These are phyloP conservation scores for Russula sp. DNA, from an alignment of 768 basidiomycete genomes.

Conservation along the genomic window DNA sequence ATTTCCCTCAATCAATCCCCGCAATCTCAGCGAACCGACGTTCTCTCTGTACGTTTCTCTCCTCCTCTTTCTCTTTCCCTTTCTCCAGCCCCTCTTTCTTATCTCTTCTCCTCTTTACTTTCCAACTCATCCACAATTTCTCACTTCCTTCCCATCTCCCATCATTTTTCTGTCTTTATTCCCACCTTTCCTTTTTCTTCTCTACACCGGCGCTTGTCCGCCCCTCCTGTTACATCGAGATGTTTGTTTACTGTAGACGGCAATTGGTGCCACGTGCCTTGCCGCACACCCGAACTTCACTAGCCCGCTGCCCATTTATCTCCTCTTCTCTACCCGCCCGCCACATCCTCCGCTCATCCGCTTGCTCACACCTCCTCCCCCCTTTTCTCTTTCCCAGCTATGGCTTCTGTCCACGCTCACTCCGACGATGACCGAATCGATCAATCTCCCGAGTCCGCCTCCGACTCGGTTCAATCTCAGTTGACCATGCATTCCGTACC, in stretches of 20 bases:
- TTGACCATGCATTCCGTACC: slow-evolving; percentile 48
- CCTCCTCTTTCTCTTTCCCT: not conserved
- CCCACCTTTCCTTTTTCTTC: not conserved
- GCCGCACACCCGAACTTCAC: slow-evolving; percentile 14
- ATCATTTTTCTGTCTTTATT: not conserved
- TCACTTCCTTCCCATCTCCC: not conserved
- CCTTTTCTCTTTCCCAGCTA: slow-evolving; percentile 10
- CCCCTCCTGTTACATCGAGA: not conserved
- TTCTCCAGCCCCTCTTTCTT: not conserved
- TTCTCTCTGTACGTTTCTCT: slow-evolving; percentile 19
- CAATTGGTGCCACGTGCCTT: slow-evolving; percentile 22
- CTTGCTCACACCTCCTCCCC: slow-evolving; percentile 8
- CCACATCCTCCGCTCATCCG: slow-evolving; percentile 20
- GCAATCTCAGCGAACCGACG: slow-evolving; percentile 25
- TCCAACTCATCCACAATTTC: not conserved
- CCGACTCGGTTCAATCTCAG: slow-evolving; percentile 38
- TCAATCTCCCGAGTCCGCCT: slow-evolving; percentile 23
- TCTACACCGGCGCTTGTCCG: slow-evolving; percentile 18
- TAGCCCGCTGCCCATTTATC: slow-evolving; percentile 21
- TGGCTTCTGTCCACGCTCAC: slow-evolving; percentile 23
- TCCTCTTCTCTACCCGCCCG: slow-evolving; percentile 18
- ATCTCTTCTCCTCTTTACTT: not conserved
- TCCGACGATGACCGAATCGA: slow-evolving; percentile 38
- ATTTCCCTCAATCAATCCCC: slow-evolving; percentile 20
- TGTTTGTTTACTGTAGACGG: not conserved